A percentile compares a stretch with the other conserved stretches of the same genome.
Evolutionary conservation across 352 stramenopile species (phyloP).

Genomic region (Pythium dissotocum): DNA sequence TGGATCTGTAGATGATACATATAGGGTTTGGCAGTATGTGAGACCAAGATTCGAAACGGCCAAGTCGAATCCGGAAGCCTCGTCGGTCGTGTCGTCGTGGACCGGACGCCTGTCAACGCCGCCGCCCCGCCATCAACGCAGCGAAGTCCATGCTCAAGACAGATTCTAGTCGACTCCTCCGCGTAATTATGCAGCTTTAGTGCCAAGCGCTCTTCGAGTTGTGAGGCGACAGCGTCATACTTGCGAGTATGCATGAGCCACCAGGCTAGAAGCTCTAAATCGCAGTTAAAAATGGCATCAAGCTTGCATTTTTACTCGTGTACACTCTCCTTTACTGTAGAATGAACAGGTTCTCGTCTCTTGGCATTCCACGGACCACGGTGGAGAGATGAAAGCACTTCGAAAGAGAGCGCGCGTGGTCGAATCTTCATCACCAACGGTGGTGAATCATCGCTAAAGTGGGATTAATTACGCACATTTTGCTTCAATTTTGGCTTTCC

Average conservation of each 20-base stretch:
- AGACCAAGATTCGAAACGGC: conserved; percentile 7
- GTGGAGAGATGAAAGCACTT: background rate
- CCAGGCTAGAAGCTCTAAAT: too few species aligned
- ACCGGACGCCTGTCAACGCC: conserved; percentile 1
- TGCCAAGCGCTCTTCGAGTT: too few species aligned
- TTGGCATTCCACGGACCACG: background rate
- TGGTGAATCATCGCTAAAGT: background rate
- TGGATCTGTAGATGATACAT: background rate
- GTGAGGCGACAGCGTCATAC: too few species aligned
- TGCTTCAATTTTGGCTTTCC: background rate
- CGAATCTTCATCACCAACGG: background rate
- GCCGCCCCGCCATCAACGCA: background rate
- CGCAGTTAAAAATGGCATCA: too few species aligned
- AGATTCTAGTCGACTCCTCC: background rate
- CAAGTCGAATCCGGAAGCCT: conserved; percentile 12
- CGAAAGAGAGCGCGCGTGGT: background rate
- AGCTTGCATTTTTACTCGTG: too few species aligned
- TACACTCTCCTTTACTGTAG: background rate
- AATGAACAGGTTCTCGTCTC: background rate
- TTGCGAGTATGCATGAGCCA: too few species aligned
- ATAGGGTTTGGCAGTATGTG: background rate
- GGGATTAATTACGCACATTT: conserved; percentile 12
- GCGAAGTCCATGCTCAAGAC: background rate
- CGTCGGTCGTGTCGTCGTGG: conserved; percentile 7
- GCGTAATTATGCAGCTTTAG: background rate